These are phyloP conservation scores for Acacia pycnantha DNA, from an alignment of 331 rosid species.

Conservation along the genomic window DNA sequence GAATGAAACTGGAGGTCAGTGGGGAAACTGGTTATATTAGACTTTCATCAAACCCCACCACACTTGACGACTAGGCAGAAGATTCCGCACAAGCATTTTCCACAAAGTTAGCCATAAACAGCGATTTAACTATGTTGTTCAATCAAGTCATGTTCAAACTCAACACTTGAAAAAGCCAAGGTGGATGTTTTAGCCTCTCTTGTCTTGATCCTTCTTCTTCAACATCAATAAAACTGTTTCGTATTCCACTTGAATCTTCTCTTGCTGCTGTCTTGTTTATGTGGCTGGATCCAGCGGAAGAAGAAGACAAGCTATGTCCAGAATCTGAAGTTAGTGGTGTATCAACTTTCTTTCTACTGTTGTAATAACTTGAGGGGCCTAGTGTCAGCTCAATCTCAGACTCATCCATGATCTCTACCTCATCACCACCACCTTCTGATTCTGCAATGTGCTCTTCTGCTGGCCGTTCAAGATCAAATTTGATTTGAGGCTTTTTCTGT, in stretches of 20 bases:
- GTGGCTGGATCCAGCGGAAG: constrained; percentile 80
- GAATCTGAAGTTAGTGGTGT: constrained; percentile 65
- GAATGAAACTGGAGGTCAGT: constrained; percentile 6
- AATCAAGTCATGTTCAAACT: constrained; percentile 75
- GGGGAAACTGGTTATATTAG: constrained; percentile 34
- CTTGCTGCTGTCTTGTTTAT: constrained; percentile 48
- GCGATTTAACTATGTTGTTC: constrained; percentile 27
- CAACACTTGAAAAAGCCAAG: constrained; percentile 85
- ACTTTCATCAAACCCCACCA: constrained; percentile 46
- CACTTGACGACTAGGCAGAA: constrained; percentile 41
- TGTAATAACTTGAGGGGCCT: constrained; percentile 82
- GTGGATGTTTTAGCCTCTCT: constrained; percentile 70
- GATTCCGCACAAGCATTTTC: constrained; percentile 56
- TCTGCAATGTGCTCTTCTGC: constrained; percentile 50
- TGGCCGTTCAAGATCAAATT: constrained; percentile 72
- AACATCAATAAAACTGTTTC: constrained; percentile 42
- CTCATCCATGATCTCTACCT: constrained; percentile 66
- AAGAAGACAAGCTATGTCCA: constrained; percentile 74
- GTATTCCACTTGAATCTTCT: constrained; percentile 42
- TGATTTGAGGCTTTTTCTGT: constrained; percentile 37
- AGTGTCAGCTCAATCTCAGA: constrained; percentile 79
- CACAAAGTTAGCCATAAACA: constrained; percentile 53
- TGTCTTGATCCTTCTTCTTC: constrained; percentile 60
- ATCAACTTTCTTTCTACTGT: constrained; percentile 52
- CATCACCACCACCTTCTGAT: constrained; percentile 37